phyloP scores from a whole-genome alignment of 805 yeast species.

The Yarrowia divulgata region DNA sequence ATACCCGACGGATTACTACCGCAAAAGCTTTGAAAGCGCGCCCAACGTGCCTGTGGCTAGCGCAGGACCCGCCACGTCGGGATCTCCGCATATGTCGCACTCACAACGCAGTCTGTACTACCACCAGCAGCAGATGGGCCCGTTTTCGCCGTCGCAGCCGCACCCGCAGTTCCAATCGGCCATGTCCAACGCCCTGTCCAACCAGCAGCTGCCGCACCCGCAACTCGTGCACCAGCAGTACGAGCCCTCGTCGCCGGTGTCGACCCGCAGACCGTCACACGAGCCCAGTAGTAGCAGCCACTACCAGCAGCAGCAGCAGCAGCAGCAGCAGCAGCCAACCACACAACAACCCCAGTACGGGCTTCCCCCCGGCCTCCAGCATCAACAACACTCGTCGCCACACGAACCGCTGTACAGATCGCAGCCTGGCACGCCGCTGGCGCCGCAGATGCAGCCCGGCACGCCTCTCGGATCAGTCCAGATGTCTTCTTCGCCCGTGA shows the following conservation, averaged over 20 bases:
- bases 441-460: conserved; percentile 18
- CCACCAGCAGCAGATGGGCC: conserved; percentile 34
- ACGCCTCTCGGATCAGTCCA: conserved; percentile 17
- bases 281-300: neutral
- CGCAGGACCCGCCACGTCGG: neutral
- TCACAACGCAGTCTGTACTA: conserved; percentile 28
- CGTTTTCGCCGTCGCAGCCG: conserved; percentile 28
- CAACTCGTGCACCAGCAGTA: conserved; percentile 22
- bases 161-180: conserved; percentile 23
- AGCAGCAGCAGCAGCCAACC: too few species aligned
- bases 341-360: conserved; percentile 7
- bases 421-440: conserved; percentile 26
- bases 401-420: conserved; percentile 20
- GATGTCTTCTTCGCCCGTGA: conserved; percentile 24
- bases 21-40: conserved; percentile 12
- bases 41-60: neutral
- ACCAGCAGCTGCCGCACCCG: conserved; percentile 18
- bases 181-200: conserved; percentile 1
- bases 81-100: conserved; percentile 27
- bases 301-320: too few species aligned
- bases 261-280: neutral
- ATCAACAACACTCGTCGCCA: conserved; percentile 11
- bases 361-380: conserved; percentile 21
- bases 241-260: conserved; percentile 15
- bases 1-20: conserved; percentile 19